Evolutionary conservation across 2,329 filamentous ascomycete species (phyloP).

Genomic region (Colletotrichum euphorbiae): DNA sequence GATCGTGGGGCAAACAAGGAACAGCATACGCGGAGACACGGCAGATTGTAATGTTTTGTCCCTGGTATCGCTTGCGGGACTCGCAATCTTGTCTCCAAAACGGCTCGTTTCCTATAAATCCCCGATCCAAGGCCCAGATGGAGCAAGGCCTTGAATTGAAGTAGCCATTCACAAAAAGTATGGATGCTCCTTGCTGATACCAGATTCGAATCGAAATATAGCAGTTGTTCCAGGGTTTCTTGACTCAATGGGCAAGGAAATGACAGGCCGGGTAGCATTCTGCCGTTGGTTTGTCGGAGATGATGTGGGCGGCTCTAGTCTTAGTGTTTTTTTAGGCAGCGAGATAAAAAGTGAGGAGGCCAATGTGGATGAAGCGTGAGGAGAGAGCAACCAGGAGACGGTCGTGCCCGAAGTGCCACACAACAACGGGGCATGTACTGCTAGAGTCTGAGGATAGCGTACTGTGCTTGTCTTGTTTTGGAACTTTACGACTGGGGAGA

Average conservation of each 20-base stretch:
- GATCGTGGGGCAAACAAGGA: not conserved
- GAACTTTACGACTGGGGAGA: not conserved
- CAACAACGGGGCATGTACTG: constrained; percentile 7
- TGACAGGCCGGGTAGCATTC: not conserved
- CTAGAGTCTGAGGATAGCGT: not conserved
- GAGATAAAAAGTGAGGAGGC: constrained; percentile 30
- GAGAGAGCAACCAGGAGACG: not conserved
- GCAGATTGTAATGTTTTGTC: not conserved
- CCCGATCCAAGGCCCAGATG: not conserved
- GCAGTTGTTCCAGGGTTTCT: not conserved
- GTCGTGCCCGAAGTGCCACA: constrained; percentile 3
- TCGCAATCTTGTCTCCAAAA: not conserved
- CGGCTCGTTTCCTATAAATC: not conserved
- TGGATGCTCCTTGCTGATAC: not conserved
- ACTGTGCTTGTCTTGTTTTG: not conserved
- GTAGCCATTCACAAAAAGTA: not conserved
- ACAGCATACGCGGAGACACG: not conserved
- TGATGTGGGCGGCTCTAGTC: constrained; percentile 20
- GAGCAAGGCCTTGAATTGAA: not conserved
- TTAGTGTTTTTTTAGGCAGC: constrained; percentile 40
- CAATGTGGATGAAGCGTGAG: constrained; percentile 10
- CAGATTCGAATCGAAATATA: constrained; percentile 7
- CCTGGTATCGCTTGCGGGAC: not conserved
- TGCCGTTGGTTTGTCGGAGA: constrained; percentile 16
- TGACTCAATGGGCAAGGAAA: not conserved